Evolutionary conservation across 257 asterid genomes (phyloP), one percentile per base, ranked within the genome.

Genomic region (Pogostemon cablin): DNA sequence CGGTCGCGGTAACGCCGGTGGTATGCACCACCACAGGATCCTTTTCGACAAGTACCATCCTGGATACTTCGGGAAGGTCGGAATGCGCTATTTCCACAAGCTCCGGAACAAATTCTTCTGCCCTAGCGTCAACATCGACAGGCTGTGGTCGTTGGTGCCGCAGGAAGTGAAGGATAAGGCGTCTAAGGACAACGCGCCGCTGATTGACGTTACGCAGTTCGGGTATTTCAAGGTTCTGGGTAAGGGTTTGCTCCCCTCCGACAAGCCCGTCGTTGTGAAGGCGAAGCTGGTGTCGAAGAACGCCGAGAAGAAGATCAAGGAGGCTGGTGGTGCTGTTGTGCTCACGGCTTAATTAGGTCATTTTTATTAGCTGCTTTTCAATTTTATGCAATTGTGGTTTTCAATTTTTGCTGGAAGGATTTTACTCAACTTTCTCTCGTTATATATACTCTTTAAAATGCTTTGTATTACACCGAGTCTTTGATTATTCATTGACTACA

Each of bases 1-100:
- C 7, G 74, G 74, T 44, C 74, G 74, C 67, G 74, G 74, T 56
- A 69, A 69, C 74, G 74, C 74, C 58, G 74, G 74, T 11, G 74
- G 74, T 40, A 43, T 68, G 73, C 73, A 68, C 64, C 73, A 68
- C 73, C 73, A 68, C 65, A 63, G 73, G 40, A 68, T 68, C 65
- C 73, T 68, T 15, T 68, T 68, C 56, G 73, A 68, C 37, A 68
- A 68, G 55, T 68, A 68, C 3, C 73, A 68, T 9, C 73, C 73
- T 3, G 73, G 73, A 37, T 68, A 68, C 25, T 68, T 68, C 55
- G 73, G 73, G 0, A 68, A 68, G n/a, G 73, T 68, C 34, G 73
- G 73, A 40, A 68, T 68, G 73, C 73, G 73, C 8, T 68, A 68
- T 58, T 68, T 68, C 73, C 73, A 68, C 55, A 68, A 41, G 64